Conservation (phyloP, 495 filamentous ascomycete genomes). For the Glarea lozoyensis region DNA sequence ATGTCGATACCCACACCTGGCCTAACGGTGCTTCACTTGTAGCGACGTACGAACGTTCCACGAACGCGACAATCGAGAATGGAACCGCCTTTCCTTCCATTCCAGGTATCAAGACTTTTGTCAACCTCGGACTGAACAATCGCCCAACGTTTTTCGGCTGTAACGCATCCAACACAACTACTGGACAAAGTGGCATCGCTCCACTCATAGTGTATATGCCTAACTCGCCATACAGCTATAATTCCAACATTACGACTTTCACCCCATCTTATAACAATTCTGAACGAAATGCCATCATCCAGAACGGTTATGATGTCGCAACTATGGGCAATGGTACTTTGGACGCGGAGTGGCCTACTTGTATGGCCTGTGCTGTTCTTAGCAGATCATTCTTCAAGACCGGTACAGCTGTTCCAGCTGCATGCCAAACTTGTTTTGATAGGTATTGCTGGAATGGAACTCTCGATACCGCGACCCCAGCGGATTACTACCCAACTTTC, state of each 20-base stretch:
- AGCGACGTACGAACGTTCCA: constrained; percentile 71
- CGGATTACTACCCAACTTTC: constrained; percentile 14
- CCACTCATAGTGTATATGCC: constrained; percentile 88
- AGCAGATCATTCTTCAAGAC: constrained; percentile 62
- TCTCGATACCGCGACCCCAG: constrained; percentile 30
- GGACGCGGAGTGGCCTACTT: constrained; percentile 64
- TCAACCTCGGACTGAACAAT: constrained; percentile 77
- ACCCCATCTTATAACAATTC: constrained; percentile 47
- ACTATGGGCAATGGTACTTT: constrained; percentile 73
- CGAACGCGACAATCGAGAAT: constrained; percentile 45
- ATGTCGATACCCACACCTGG: too few relatives aligned
- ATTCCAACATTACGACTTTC: constrained; percentile 71
- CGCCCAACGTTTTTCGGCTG: constrained; percentile 93
- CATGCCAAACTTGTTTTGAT: constrained; percentile 66
- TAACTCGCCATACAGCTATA: constrained; percentile 67
- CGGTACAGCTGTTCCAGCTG: constrained; percentile 49
- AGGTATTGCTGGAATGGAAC: constrained; percentile 87
- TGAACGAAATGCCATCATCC: constrained; percentile 66
- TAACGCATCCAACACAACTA: constrained; percentile 58
- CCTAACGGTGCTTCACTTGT: constrained; percentile 81
- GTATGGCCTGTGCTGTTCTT: constrained; percentile 87
- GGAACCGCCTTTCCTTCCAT: constrained; percentile 77
- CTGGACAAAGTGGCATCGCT: too few relatives aligned
- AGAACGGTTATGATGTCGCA: constrained; percentile 74
- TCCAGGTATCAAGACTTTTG: constrained; percentile 76